phyloP scores from a whole-genome alignment of 306 rosid genomes.

The Cicer chorassanicum region DNA sequence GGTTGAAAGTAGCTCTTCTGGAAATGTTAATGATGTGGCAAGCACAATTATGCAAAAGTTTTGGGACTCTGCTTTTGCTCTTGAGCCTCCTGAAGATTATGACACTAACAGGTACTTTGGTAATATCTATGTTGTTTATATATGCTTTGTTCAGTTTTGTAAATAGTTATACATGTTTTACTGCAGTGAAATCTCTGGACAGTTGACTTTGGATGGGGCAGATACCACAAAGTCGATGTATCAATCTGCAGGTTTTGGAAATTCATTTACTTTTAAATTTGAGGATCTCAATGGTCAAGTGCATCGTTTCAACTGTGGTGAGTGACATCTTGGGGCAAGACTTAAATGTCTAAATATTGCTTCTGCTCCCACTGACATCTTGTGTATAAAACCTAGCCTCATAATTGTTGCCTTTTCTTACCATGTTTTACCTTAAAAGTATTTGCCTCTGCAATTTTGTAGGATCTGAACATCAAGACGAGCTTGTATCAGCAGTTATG shows the following conservation, averaged over 20 bases:
- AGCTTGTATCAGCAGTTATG: conserved; percentile 70
- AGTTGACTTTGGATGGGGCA: conserved; percentile 70
- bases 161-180: conserved; percentile 44
- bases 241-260: conserved; percentile 82
- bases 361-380: neutral
- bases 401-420: neutral
- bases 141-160: conserved; percentile 36
- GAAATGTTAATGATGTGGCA: conserved; percentile 71
- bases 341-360: conserved; percentile 23
- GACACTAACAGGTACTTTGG: conserved; percentile 77
- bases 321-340: conserved; percentile 46
- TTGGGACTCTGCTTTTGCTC: conserved; percentile 95
- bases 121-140: conserved; percentile 31
- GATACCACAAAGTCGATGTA: conserved; percentile 66
- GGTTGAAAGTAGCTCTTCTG: conserved; percentile 86
- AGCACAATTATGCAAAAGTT: conserved; percentile 92
- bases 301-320: conserved; percentile 85
- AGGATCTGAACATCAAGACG: conserved; percentile 79
- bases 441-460: conserved; percentile 36
- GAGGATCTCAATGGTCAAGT: conserved; percentile 82
- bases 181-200: conserved; percentile 83
- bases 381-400: neutral
- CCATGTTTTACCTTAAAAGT: neutral
- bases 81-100: conserved; percentile 86
- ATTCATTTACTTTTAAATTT: conserved; percentile 81